Evolutionary conservation across 2,329 filamentous ascomycete genomes (phyloP), one percentile per base, ranked within the genome.

Genomic region (Grosmannia penicillata): DNA sequence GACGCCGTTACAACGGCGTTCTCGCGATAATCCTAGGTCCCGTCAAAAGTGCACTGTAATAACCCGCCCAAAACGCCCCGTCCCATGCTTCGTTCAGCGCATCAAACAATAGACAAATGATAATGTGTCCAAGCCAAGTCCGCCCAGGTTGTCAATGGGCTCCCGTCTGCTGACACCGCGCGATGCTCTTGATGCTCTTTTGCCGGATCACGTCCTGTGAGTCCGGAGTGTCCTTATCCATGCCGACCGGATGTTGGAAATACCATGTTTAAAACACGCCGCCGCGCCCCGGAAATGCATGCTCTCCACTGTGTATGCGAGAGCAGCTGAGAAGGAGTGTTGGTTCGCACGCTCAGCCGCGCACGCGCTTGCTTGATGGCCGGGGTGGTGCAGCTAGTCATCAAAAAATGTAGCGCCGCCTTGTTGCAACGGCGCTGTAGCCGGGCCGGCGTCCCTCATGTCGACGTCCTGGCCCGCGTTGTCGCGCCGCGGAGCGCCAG

Each of bases 361-460:
- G n/a, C n/a, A n/a, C n/a, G n/a, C n/a, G n/a, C n/a, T n/a, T n/a
- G n/a, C n/a, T n/a, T n/a, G n/a, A n/a, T n/a, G n/a, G n/a, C n/a
- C n/a, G n/a, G n/a, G n/a, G n/a, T n/a, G n/a, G n/a, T n/a, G n/a
- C n/a, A n/a, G n/a, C 21, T 47, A 44, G 42, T 70, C 65, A 40
- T 63, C 61, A 50, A 72, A 71, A 47, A 72, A 72, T 1, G 61
- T 64, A 24, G 60, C 56, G 47, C 60, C 65, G 32, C 58, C 59
- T 34, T 58, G 60, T 40, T 62, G 62, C 15, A 69, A 55, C 13
- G 70, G 66, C 8, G 70, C 70, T 3, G 69, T 70, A 8, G 68
- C 68, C 7, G 70, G 67, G 6, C 65, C 67, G 18, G 65, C 68
- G 43, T 75, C 72, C 28, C 61, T 53, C 71, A 75, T 75, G 18